Evolutionary conservation across 352 stramenopile genomes (phyloP), one percentile per base, ranked within the genome.

Genomic region (Aphanomyces euteiches): DNA sequence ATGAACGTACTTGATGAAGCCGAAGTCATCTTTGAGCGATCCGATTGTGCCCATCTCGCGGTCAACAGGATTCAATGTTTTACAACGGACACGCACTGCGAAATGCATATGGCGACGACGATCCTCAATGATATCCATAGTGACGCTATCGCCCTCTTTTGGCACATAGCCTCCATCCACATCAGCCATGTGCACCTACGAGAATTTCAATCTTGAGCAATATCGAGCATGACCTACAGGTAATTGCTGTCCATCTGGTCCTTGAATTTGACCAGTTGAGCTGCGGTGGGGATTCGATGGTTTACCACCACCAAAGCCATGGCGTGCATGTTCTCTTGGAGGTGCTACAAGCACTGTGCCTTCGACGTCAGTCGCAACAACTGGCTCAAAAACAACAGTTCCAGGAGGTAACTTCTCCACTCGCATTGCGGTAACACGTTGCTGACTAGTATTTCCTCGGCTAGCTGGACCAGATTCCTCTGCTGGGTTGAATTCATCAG

Each of bases 1-100:
- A 1, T 36, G 34, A 64, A 61, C 64, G 28, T 48, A 70, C 72
- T 90, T 90, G 69, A 93, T 90, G 67, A 93, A 93, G 0, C 85
- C 85, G 71, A 90, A 93, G 3, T 93, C 85, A 15, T 92, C 84
- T 50, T 90, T 90, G 70, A 92, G 61, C 4, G 82, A 81, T 37
- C 78, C 79, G 69, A 93, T 88, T 28, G 83, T 76, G 41, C 85
- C 85, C 10, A 75, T 82, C 72, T 90, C 84, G 19, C 85, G 84
- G 65, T 88, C 78, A 73, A 88, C 82, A 13, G 80, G 73, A 66
- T 90, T 89, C 21, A 93, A 71, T 34, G 80, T 66, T 7, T 90
- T 60, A 7, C 89, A 72, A 12, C 82, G 82, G 3, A 93, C 78
- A 68, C 90, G 89, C 47, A 83, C 71, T 0, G 84, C 84, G 64